Base-by-base conservation (phyloP, 345 rosid species). In the Raphanus sativus region DNA sequence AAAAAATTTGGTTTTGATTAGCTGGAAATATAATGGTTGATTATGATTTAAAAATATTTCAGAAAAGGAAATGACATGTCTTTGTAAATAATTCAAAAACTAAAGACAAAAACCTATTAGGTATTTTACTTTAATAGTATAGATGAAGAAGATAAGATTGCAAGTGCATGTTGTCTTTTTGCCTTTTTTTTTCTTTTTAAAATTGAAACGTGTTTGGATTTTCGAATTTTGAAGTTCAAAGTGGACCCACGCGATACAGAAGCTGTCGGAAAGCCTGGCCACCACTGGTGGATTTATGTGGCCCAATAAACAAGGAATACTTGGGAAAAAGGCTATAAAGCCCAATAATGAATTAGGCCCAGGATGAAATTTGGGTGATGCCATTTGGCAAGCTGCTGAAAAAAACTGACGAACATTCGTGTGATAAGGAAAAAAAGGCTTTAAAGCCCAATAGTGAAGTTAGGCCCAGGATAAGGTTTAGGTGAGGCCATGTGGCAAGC, bases 331-430 rank as follows among this genome's bases (percentile, higher is more conserved):
- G 17, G 55, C 17, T 48, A 13, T 48, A 13, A 29, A 42, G 77
- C 75, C 75, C 82, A 50, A 50, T 16, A 32, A 3, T 1, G 32
- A 50, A 61, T 2, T 33, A 73, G 21, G 74, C 60, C 78, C 38
- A 54, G 4, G 0, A 71, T 1, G 28, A 36, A 4, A 16, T 48
- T 54, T 52, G 25, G 58, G 15, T 6, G 50, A 52, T 8, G 59
- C 5, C 71, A 79, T 77, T 52, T 73, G 78, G 78, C 24, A 17
- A 66, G 5, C 4, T 4, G 33, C 11, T 24, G 75, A 36, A 50
- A 70, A 70, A 78, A 73, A 79, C 21, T 60, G 74, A 73, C 82
- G 81, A 79, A 54, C 45, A 38, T 68, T 69, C 82, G 79, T 79
- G 82, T 79, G 82, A 67, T 1, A 67, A 3, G 17, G 9, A 26